These are phyloP conservation scores for Arachnopeziza araneosa DNA, from an alignment of 2,329 filamentous ascomycete species.

Conservation along the genomic window DNA sequence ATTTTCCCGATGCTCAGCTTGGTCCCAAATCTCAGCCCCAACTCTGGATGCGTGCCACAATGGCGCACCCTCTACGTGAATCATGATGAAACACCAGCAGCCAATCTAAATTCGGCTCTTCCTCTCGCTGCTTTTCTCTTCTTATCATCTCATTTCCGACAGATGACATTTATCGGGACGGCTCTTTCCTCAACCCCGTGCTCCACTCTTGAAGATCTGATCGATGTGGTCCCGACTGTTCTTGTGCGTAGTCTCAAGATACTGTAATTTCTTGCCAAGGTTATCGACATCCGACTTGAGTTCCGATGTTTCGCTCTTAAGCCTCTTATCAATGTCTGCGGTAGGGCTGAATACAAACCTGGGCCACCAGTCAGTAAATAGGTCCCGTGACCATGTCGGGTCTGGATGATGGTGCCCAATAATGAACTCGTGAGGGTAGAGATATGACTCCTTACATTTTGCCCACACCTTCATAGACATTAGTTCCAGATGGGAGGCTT, in stretches of 20 bases:
- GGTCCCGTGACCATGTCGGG: slow-evolving; percentile 13
- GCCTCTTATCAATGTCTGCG: slow-evolving; percentile 65
- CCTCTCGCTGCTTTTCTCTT: background rate
- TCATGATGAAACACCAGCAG: background rate
- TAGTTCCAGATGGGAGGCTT: slow-evolving; percentile 67
- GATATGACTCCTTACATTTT: slow-evolving; percentile 68
- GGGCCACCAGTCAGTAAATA: slow-evolving; percentile 8
- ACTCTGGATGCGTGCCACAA: background rate
- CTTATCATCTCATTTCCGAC: background rate
- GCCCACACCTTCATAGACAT: slow-evolving; percentile 89
- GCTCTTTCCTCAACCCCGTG: slow-evolving; percentile 2
- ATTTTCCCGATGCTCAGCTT: background rate
- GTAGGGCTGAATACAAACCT: slow-evolving; percentile 87
- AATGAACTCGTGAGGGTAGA: background rate
- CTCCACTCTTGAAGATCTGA: slow-evolving; percentile 64
- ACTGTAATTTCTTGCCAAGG: slow-evolving; percentile 83
- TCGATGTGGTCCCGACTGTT: slow-evolving; percentile 91
- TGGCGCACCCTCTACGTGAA: background rate
- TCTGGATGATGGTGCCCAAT: slow-evolving; percentile 7
- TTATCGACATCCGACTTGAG: slow-evolving; percentile 73
- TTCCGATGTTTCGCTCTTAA: slow-evolving; percentile 68
- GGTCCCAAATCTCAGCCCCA: background rate
- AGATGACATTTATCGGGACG: background rate
- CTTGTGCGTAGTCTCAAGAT: slow-evolving; percentile 90
- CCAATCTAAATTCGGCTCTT: background rate